Conservation (phyloP, 2,329 filamentous ascomycete species). For the Sclerotinia minor region DNA sequence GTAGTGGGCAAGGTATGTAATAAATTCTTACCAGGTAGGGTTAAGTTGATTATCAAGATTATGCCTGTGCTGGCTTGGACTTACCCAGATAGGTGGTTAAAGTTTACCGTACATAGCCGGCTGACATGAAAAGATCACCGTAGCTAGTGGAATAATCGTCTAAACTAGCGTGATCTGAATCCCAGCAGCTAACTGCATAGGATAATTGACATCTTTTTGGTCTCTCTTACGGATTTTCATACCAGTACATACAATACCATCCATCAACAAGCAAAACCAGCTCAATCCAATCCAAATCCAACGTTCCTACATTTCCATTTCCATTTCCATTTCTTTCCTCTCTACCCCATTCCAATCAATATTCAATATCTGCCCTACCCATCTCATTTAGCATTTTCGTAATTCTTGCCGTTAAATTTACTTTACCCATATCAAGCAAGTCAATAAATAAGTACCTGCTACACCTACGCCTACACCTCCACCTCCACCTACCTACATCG, state of each 20-base stretch:
- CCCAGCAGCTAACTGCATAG: not conserved
- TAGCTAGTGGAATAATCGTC: conserved; percentile 12
- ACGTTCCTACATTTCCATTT: no score
- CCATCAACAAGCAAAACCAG: no score
- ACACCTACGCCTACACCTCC: not conserved
- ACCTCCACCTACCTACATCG: not conserved
- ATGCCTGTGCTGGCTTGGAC: not conserved
- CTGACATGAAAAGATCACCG: not conserved
- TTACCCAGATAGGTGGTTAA: no score
- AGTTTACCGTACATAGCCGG: not conserved
- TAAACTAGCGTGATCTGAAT: not conserved
- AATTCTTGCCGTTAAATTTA: not conserved
- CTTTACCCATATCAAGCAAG: not conserved
- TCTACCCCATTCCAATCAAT: not conserved
- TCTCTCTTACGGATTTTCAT: not conserved
- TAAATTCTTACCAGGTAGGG: no score
- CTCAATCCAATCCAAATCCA: no score
- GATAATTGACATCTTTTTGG: conserved; percentile 1
- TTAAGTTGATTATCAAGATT: conserved; percentile 14
- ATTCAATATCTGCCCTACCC: not conserved
- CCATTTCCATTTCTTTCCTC: no score
- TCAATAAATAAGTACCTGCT: not conserved
- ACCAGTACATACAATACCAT: no score
- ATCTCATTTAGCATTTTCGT: not conserved
- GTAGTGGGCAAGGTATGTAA: not conserved